These are phyloP conservation scores for Fusarium pseudocircinatum DNA, from an alignment of 2,329 filamentous ascomycete species.

Conservation along the genomic window DNA sequence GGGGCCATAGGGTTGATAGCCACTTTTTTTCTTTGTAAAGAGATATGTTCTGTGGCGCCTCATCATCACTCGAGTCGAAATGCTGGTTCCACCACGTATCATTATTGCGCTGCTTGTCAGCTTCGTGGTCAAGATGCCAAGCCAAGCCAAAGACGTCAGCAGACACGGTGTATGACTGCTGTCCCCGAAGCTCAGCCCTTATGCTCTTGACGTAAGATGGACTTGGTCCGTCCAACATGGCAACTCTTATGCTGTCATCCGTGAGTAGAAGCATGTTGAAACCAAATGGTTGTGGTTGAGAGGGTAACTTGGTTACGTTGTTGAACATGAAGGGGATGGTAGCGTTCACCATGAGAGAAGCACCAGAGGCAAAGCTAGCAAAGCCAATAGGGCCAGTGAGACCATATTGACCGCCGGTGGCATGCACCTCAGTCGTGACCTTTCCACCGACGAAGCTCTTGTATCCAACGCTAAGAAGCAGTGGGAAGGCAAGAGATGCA, in stretches of 20 bases:
- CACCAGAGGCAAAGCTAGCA: not conserved
- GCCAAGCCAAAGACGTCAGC: not conserved
- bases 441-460: not conserved
- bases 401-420: not conserved
- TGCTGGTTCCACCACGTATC: not conserved
- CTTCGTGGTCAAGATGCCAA: not conserved
- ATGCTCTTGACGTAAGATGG: not conserved
- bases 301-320: fast-evolving
- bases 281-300: not conserved
- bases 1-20: not conserved
- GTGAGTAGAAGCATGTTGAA: not conserved
- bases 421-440: not conserved
- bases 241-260: not conserved
- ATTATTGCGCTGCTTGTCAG: not conserved
- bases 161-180: not conserved
- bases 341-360: not conserved
- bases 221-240: not conserved
- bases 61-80: not conserved
- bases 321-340: not conserved
- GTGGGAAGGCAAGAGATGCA: not conserved
- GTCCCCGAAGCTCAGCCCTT: not conserved
- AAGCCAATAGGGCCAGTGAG: not conserved
- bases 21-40: not conserved
- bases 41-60: not conserved
- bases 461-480: not conserved